Base-by-base conservation (phyloP, 2,329 filamentous ascomycete species). In the Teratosphaeria zuluensis region DNA sequence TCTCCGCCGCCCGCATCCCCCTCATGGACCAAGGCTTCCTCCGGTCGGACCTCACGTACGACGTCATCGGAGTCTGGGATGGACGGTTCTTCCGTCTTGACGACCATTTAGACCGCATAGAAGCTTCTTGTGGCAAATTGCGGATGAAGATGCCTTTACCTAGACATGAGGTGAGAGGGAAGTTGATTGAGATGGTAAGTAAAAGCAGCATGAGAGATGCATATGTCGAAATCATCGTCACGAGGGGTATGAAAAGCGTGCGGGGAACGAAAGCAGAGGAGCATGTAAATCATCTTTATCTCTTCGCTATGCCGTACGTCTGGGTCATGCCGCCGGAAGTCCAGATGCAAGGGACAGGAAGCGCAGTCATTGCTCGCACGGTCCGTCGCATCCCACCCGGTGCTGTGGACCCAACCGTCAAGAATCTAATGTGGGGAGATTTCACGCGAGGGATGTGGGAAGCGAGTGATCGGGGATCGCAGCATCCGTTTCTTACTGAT, bases 391-490 rank as follows among this genome's bases (percentile, higher is more conserved):
- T 72, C 0, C 76, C 78, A 0, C 76, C 77, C 0, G 78, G 77
- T 0, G 69, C 74, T 0, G 76, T 81, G 3, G 79, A 81, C 61
- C 79, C 79, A 0, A 80, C 78, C 0, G 69, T 81, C 32, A 81
- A 81, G 72, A 80, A 80, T 61, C 76, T 63, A 6, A 60, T 81
- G 58, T 81, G 78, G 78, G 77, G 78, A 1, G 78, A 81, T 57
- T 60, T 65, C 1, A 74, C 70, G 1, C 69, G 78, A 0, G 77
- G 71, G 0, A 63, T 81, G 58, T 73, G 78, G 31, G 80, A 81
- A 64, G 78, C 78, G 0, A 55, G 61, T 0, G 78, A 81, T 60
- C 75, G 79, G 0, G 77, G 74, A 0, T 77, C 78, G 0, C 65
- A 61, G 0, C 80, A 80, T 56, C 78, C 79, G 0, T 80, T 81